Base-by-base conservation (phyloP, 306 rosid genomes). In the Acacia acuminata region DNA sequence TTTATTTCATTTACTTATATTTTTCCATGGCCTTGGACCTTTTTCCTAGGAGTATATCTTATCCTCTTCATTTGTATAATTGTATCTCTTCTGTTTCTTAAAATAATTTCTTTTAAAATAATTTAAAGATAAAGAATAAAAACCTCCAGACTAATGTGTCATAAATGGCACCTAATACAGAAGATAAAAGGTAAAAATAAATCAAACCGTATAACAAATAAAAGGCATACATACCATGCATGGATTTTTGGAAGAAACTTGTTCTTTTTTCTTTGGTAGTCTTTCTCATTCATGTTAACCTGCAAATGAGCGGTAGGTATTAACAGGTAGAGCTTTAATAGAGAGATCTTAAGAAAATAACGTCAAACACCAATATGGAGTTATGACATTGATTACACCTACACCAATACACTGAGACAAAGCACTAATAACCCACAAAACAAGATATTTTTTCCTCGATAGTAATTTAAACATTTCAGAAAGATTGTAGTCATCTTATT, bases 211-310 rank as follows among this genome's bases (percentile, higher is more conserved):
- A 19, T n/a, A 15, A 38, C 68, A 73, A 45, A 5, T 3, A 74
- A 25, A 64, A 25, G 51, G 68, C 22, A 15, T 20, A 53, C 86
- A 79, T 90, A 96, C 99, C 99, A 96, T 11, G 98, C 94, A 89
- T 96, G 99, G 81, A 96, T 96, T 87, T 96, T 96, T 20, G 99
- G 97, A 81, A 96, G 89, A 86, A 96, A 96, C 85, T 96, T 96
- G 75, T 96, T 96, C 92, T 96, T 96, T 84, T 94, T 96, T 83
- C 99, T 92, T 86, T 92, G 97, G 84, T 94, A 96, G 87, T 96
- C 99, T 85, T 78, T 96, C 93, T 96, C 99, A 32, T 91, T 96
- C 99, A 96, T 94, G 84, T 96, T 96, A 77, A 96, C 96, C 99
- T 96, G 94, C 19, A 72, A 43, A 87, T 77, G 82, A 77, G 82